Evolutionary conservation across 768 basidiomycete genomes (phyloP), one percentile per base, ranked within the genome.

Genomic region (Leucogyrophana mollusca): DNA sequence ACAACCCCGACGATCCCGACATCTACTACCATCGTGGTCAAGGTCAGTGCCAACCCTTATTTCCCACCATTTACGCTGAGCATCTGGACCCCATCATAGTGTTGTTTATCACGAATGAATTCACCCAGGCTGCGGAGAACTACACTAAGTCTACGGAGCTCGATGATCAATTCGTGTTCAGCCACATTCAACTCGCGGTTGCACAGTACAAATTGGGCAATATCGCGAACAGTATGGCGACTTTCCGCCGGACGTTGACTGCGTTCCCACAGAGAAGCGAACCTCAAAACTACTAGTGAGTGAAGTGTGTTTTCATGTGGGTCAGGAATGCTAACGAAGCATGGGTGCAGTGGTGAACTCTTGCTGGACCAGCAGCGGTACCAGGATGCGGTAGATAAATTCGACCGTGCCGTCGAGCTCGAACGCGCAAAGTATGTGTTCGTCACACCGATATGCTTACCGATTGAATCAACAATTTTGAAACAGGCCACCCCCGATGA

Each of bases 21-120:
- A 92, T 96, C 46, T 98, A 91, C 73, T 99, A 99, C 69, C 96
- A 99, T 65, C 91, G 94, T 56, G 96, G 95, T 36, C 96, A 99
- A 75, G 90, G 90, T 89, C 40, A 39, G 76, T 46, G 4, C 37
- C 30, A 51, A 42, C 25, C 10, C 33, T 18, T n/a, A 2, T 38
- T 5, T 54, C 27, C 34, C 35, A 21, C 34, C 7, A 14, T 24
- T 25, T 33, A n/a, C 10, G 35, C 20, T 24, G 9, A 23, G 11
- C 35, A 16, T 21, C n/a, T 37, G 35, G 8, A 25, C 13, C 10
- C 21, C 27, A 32, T 46, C 14, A 24, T 47, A 5, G 13, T 45
- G 20, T 22, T 53, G 34, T 99, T 98, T 72, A 95, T 98, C 64
- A 90, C 94, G 77, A 87, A 85, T 65, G 85, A 96, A 53, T 97